Percentiles rank a stretch among this genome's conserved stretches.
These are phyloP conservation scores for Dryadomyces quercus-mongolicae DNA, from an alignment of 2,329 filamentous ascomycete genomes.

Conservation along the genomic window DNA sequence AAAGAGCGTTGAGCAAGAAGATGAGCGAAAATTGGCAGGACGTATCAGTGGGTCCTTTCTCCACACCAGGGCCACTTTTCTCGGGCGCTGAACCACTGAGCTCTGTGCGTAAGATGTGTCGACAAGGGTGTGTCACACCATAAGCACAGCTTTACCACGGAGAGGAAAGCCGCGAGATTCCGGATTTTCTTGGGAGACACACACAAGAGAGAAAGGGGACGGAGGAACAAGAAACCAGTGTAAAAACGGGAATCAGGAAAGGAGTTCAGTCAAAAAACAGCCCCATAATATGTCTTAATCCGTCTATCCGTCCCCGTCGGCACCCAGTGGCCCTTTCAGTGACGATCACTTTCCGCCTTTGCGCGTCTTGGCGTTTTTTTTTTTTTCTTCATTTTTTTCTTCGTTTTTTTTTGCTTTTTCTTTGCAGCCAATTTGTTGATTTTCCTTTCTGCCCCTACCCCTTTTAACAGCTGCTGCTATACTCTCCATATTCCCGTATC, in stretches of 20 bases:
- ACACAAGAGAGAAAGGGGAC: not conserved
- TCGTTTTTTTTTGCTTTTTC: not conserved
- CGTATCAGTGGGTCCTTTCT: not conserved
- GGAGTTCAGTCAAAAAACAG: not conserved
- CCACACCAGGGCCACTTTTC: not conserved
- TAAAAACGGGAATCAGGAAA: not conserved
- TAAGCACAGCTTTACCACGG: conserved; percentile 1
- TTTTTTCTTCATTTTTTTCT: not conserved
- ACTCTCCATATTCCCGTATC: not conserved
- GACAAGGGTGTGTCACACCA: conserved; percentile 9
- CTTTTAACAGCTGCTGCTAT: not conserved
- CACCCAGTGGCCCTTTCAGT: not conserved
- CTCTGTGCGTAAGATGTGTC: not conserved
- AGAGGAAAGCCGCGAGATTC: not conserved
- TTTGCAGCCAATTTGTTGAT: not conserved
- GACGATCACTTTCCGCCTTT: not conserved
- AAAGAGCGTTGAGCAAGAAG: not conserved
- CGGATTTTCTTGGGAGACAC: not conserved
- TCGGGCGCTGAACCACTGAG: not conserved
- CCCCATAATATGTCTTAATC: no score
- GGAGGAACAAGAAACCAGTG: not conserved
- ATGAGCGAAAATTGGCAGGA: not conserved
- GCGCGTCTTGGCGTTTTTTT: not conserved
- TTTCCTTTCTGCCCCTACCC: not conserved
- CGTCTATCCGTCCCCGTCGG: no score